Conservation (phyloP, 2,329 filamentous ascomycete genomes). For the Nemania abortiva region DNA sequence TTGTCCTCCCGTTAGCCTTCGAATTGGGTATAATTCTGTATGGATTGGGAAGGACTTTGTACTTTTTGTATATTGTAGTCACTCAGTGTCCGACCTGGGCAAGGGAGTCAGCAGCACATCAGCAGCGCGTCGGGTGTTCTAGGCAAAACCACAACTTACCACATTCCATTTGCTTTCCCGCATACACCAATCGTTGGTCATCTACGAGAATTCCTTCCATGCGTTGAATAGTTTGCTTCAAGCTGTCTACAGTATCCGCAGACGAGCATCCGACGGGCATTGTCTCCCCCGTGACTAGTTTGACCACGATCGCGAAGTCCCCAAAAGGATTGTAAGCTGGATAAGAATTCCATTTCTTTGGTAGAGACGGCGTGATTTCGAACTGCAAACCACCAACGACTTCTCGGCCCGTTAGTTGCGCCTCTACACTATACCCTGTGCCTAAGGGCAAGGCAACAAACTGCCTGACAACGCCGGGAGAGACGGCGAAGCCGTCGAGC, state of each 20-base stretch:
- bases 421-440: conserved; percentile 59
- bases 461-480: conserved; percentile 57
- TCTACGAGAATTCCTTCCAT: not conserved
- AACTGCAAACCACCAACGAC: conserved; percentile 57
- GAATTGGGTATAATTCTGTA: too few relatives aligned
- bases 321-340: not conserved
- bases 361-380: conserved; percentile 54
- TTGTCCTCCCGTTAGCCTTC: not conserved
- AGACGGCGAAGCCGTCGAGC: conserved; percentile 56
- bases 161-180: not conserved
- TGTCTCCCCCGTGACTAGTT: not conserved
- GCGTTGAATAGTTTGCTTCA: not conserved
- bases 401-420: conserved; percentile 59
- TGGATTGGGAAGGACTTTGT: too few relatives aligned
- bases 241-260: not conserved
- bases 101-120: not conserved
- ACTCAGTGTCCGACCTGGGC: not conserved
- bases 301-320: not conserved
- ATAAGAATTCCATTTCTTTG: not conserved
- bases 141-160: not conserved
- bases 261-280: not conserved
- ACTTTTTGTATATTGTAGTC: not conserved
- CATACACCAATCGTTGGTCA: not conserved
- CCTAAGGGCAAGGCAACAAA: conserved; percentile 62
- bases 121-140: not conserved